Evolutionary conservation across 257 asterid species (phyloP), one percentile per base, ranked within the genome.

Genomic region (Mitragyna speciosa): DNA sequence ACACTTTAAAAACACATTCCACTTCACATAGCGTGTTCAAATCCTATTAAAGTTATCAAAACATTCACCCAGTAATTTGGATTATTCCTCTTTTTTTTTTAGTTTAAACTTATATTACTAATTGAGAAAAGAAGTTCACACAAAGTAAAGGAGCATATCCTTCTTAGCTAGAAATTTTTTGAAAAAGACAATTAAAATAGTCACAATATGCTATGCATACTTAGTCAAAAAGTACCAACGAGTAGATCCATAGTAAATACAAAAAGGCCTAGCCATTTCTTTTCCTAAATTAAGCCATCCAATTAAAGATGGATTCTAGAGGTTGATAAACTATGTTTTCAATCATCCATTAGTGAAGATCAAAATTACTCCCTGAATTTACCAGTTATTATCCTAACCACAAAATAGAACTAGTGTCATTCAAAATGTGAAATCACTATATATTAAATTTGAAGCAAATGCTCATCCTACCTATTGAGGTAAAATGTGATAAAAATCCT

Each of bases 1-100:
- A 83, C 73, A 92, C 96, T 41, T 51, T 58, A 14, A 47, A 59
- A 70, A 65, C 52, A 41, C 80, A 56, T 80, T 84, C 79, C 8
- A 78, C 61, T 59, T 89, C 85, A 26, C 83, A 81, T 79, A 92
- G 80, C 98, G 92, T 89, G 41, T 65, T 83, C 72, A 72, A 70
- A 30, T 36, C 82, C 89, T 85, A 61, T 58, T 64, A 33, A 64
- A 47, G 74, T 61, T 59, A 26, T 39, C 22, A 49, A 67, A 66
- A 33, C 33, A 24, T 9, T 39, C 64, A 61, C 36, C 73, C 56
- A 75, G 54, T 43, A 76, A 26, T 68, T 39, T 56, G 71, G 78
- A 48, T 28, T 45, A 8, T 14, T 48, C 6, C 7, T 72, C 12
- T 16, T 26, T 20, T 26, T 6, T 39, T 52, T 45, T 47, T 5